These are phyloP conservation scores for Penicillium sp. DNA, from an alignment of 2,329 filamentous ascomycete genomes.

Conservation along the genomic window DNA sequence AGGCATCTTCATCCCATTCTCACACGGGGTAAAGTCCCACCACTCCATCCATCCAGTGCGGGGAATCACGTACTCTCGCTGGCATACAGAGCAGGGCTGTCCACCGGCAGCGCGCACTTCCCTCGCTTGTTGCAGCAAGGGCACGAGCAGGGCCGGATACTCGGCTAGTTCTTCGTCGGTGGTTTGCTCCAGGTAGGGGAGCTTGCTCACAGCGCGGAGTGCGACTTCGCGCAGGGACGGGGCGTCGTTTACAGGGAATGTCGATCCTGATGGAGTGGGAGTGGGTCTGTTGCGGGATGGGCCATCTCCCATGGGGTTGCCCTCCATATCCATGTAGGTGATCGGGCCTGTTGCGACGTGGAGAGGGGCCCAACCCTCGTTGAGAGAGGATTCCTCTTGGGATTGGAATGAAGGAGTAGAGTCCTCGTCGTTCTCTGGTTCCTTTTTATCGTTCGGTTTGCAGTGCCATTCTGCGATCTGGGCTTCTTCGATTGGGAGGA, in stretches of 20 bases:
- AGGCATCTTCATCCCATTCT: constrained; percentile 37
- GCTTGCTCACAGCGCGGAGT: constrained; percentile 39
- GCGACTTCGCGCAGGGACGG: constrained; percentile 46
- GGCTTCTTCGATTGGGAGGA: constrained; percentile 31
- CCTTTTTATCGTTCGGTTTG: background rate
- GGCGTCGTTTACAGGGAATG: constrained; percentile 17
- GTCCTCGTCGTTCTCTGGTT: constrained; percentile 1
- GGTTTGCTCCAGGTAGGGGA: constrained; percentile 37
- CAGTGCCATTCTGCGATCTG: constrained; percentile 35
- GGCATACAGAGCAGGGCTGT: constrained; percentile 41
- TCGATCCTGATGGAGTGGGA: background rate
- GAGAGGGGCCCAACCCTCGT: constrained; percentile 36
- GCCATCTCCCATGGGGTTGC: constrained; percentile 19
- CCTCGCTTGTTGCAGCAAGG: constrained; percentile 35
- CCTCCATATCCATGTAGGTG: constrained; percentile 36
- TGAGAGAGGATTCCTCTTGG: constrained; percentile 26
- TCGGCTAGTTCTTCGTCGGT: constrained; percentile 34
- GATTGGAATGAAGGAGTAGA: constrained; percentile 6
- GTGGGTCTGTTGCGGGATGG: constrained; percentile 3
- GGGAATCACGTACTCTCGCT: constrained; percentile 40
- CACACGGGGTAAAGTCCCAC: constrained; percentile 43
- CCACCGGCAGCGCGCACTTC: constrained; percentile 38
- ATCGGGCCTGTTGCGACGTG: constrained; percentile 37
- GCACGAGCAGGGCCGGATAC: constrained; percentile 34
- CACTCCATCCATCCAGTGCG: constrained; percentile 46